Base-by-base conservation (phyloP, 2,329 filamentous ascomycete species). In the Sordariomycetes sp. region DNA sequence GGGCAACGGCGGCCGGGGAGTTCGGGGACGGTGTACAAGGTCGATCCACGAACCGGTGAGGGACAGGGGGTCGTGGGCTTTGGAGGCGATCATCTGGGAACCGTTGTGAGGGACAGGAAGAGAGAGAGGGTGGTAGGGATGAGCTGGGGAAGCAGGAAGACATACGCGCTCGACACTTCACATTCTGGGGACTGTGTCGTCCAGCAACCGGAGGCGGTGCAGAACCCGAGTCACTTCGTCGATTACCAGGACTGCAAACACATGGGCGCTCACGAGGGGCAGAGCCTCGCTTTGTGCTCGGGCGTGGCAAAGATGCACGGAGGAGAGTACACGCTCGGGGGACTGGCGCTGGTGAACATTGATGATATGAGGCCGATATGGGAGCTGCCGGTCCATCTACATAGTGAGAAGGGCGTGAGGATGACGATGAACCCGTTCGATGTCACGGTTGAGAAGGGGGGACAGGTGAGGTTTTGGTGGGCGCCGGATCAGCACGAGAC, bases 231-330 rank as follows among this genome's bases (percentile, higher is more conserved):
- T 23, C 56, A 63, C 42, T 69, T 58, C 45, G 46, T 64, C 35
- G 66, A 69, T 39, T 69, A 69, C 42, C 65, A 70, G 46, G 66
- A 70, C 51, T 70, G 65, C 50, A 70, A 70, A 43, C 68, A 60
- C 46, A 49, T 70, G 1, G 66, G 65, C 4, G 57, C 48, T 6
- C 62, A 63, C 31, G 42, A 42, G n/a, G 45, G 39, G n/a, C 51
- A 54, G 24, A 51, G 57, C 11, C 47, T 69, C 8, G 67, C 68
- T 63, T 52, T 70, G 11, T 69, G 65, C 40, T 61, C 61, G 0
- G 66, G 66, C 2, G 58, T 69, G 7, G 57, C 62, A 6, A 21
- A 26, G 11, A 10, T 33, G 19, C 11, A 50, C 4, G 37, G 64
- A 10, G 49, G 47, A 10, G 47, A 39, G 5, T 49, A 53, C 26